Evolutionary conservation across 352 stramenopile genomes (phyloP), one percentile per base, ranked within the genome.

Genomic region (Globisporangium rhizosaccharum): DNA sequence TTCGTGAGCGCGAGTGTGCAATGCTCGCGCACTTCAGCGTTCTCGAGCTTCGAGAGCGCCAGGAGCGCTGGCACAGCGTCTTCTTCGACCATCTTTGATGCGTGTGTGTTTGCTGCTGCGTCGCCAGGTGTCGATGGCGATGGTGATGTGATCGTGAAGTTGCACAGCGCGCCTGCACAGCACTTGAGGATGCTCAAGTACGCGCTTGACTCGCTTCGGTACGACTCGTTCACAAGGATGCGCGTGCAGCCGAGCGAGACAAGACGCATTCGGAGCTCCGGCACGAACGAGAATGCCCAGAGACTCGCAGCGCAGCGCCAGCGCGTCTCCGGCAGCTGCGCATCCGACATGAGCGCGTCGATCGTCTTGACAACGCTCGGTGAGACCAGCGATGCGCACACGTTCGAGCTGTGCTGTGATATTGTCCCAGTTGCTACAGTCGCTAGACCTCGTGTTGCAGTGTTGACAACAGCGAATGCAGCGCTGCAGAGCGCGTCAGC

Each of bases 1-100:
- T 93, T 91, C 0, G 81, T 86, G 9, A 93, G 60, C 15, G 83
- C 81, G 9, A 86, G 60, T 18, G 83, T 89, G 36, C 83, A 93
- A 50, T 80, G 67, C 39, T 91, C 80, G 2, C 78, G 79, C 12
- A 89, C 77, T 0, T 75, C 71, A 23, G 86, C 71, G 37, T 81
- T 79, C 18, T 86, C 83, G 15, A 80, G 67, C 23, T 78, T 83
- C 2, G 76, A 75, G 1, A 92, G 62, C 17, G 84, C 69, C 46
- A 90, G 82, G 2, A 92, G 60, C 12, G 83, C 83, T 37, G 75
- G 75, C 20, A 91, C 79, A 2, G 77, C 79, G 11, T 68, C 76
- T 50, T 90, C 72, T 2, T 73, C 57, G 18, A 92, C 76, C 83
- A 92, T 92, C 25, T 57, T 74, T 0, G 65, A 57, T 0, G 83